Evolutionary conservation across 2,329 filamentous ascomycete species (phyloP), one percentile per base, ranked within the genome.

Genomic region (Macrophomina pseudophaseolina): DNA sequence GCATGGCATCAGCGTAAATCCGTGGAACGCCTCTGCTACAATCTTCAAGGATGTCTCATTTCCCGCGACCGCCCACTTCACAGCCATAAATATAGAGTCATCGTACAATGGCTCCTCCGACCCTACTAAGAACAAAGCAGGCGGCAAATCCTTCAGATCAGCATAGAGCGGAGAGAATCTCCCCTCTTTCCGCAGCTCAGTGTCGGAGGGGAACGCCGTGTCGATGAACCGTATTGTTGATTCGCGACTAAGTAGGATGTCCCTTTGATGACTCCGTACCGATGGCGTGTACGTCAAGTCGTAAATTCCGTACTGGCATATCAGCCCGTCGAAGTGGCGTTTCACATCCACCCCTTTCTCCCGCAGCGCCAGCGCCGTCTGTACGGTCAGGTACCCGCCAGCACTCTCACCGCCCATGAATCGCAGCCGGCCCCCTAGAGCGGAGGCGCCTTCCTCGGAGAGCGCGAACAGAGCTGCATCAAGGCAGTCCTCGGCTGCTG

Each of bases 401-500:
- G 42, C 42, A 1, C 8, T 12, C 42, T 44, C 42, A 4, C 42
- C 42, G 16, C 42, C 42, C 7, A 44, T 44, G 42, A 44, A 12
- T 5, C 42, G 42, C 42, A 44, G 42, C 42, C 12, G 7, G 5
- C 42, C 42, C 1, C 42, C 42, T 5, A 44, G 42, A 9, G 42
- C 7, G 42, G 8, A 1, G 9, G 7, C 8, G 11, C 42, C 42
- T 44, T 44, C 8, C 2, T 44, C 42, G 12, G 42, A 44, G 11
- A 44, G 42, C 5, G 42, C 42, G 12, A 7, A 44, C 7, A 18
- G 42, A 14, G 42, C 42, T 5, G 42, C 42, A 14, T 44, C 42
- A 3, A 44, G 42, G 42, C 42, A 44, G 16, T 44, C 42, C 16
- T 69, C 66, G 2, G 67, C 58, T 0, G 63, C 65, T 32, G 49